Base-by-base conservation (phyloP, 257 asterid species). In the Osmanthus fragrans region DNA sequence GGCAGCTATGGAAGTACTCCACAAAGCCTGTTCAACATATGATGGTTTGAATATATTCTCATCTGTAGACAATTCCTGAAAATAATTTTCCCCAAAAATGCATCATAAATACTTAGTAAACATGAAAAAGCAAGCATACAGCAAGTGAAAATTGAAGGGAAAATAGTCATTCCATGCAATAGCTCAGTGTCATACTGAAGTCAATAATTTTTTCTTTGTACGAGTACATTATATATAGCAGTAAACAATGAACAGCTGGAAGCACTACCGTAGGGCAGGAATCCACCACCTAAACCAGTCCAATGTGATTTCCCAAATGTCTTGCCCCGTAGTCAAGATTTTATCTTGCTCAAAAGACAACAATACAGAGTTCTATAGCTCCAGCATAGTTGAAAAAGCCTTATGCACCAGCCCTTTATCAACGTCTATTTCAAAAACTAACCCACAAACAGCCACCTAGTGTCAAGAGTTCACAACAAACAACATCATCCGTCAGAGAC, bases 1-100 rank as follows among this genome's bases (percentile, higher is more conserved):
- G 77, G 80, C 85, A 66, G 84, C 82, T 5, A 84, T 30, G 2
- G 82, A 85, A 54, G 80, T 73, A 81, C 97, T 85, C 98, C 98
- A 94, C 81, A 92, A 37, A 1, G 97, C 98, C 88, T 94, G 83
- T 86, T 94, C 98, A 71, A 94, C 89, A 42, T 92, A 97, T 42
- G 98, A 92, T 16, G 97, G 91, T 4, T 90, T 85, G 79, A 91
- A 88, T 51, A 23, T 12, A 36, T 87, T 88, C 42, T 83, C 91
- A 37, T 42, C 73, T n/a, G 76, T 79, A 23, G 92, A 80, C 80
- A 94, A 49, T 80, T 91, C 95, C 97, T 91, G 78, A 63, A 70
- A 81, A 76, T 71, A 63, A 67, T 8, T 36, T 73, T 8, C 70
- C 70, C 21, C 3, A 58, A 51, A 37, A 15, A 65, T 56, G 71